Percentiles rank a stretch among this genome's conserved stretches.
phyloP scores from a whole-genome alignment of 108 stramenopile genomes.

The Parmales sp. region DNA sequence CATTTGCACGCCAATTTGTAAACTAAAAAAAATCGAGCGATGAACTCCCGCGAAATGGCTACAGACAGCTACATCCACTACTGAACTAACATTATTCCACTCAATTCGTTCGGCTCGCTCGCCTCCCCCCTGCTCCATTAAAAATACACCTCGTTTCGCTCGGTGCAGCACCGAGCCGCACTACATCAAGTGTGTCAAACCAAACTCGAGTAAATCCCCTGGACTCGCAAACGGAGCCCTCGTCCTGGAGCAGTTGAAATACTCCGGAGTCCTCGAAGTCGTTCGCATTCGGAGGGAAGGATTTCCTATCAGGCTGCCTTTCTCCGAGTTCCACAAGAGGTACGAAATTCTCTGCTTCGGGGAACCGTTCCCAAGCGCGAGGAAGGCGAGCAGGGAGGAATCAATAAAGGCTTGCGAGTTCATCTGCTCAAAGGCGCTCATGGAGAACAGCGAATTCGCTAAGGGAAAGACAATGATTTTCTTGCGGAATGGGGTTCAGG shows the following conservation, averaged over 20 bases:
- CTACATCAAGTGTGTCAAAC: slow-evolving; percentile 84
- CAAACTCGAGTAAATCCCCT: slow-evolving; percentile 33
- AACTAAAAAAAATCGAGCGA: too few species aligned
- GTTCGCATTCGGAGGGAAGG: slow-evolving; percentile 23
- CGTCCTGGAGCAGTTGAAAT: slow-evolving; percentile 34
- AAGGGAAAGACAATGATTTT: slow-evolving; percentile 3
- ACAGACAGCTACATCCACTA: too few species aligned
- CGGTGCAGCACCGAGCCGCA: slow-evolving; percentile 57
- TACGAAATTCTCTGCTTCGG: slow-evolving; percentile 9
- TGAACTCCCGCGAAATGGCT: too few species aligned
- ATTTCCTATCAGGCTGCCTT: slow-evolving; percentile 1
- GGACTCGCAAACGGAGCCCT: background rate
- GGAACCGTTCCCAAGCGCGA: background rate
- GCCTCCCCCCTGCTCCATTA: too few species aligned
- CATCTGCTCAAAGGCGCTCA: slow-evolving; percentile 8
- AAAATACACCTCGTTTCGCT: too few species aligned
- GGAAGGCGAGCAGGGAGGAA: background rate
- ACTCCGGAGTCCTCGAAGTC: slow-evolving; percentile 48
- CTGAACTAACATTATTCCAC: too few species aligned
- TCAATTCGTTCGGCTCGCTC: too few species aligned
- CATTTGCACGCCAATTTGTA: too few species aligned
- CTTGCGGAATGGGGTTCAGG: background rate
- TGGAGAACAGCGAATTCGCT: background rate
- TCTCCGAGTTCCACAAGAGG: slow-evolving; percentile 4
- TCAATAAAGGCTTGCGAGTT: background rate